phyloP scores from a whole-genome alignment of 805 yeast species.

The Sporopachydermia quercuum region DNA sequence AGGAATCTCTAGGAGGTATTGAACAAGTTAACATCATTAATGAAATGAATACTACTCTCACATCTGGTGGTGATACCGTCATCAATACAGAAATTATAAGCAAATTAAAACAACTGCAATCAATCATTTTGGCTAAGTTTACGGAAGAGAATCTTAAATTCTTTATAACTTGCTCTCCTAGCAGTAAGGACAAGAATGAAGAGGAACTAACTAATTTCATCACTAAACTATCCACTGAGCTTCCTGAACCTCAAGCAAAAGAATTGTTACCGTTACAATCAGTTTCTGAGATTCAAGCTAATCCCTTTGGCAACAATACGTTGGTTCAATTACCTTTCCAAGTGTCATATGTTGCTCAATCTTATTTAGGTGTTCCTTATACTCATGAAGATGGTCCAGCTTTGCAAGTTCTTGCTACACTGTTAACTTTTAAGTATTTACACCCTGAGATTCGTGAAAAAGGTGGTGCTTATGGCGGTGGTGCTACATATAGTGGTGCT shows the following conservation, averaged over 20 bases:
- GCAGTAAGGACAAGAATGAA: neutral
- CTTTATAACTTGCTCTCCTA: conserved; percentile 7
- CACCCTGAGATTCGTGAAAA: conserved; percentile 88
- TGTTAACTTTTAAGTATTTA: conserved; percentile 67
- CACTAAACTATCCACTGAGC: neutral
- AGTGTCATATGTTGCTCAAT: conserved; percentile 67
- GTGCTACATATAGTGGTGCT: conserved; percentile 67
- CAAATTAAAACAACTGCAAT: conserved; percentile 37
- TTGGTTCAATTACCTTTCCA: conserved; percentile 71
- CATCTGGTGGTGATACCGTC: conserved; percentile 29
- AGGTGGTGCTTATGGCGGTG: conserved; percentile 98
- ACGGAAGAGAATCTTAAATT: neutral
- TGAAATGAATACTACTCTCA: conserved; percentile 32
- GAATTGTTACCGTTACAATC: too few species aligned
- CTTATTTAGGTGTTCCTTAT: conserved; percentile 53
- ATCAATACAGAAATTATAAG: conserved; percentile 49
- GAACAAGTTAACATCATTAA: conserved; percentile 60
- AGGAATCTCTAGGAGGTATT: conserved; percentile 59
- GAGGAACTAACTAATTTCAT: neutral
- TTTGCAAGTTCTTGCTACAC: conserved; percentile 65
- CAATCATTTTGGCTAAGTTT: conserved; percentile 18
- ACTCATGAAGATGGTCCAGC: conserved; percentile 66
- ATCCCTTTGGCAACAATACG: conserved; percentile 19
- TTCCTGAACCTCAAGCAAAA: neutral
- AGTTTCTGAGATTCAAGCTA: conserved; percentile 4